Evolutionary conservation across 2,329 filamentous ascomycete genomes (phyloP).

Genomic region (Cadophora sp.): DNA sequence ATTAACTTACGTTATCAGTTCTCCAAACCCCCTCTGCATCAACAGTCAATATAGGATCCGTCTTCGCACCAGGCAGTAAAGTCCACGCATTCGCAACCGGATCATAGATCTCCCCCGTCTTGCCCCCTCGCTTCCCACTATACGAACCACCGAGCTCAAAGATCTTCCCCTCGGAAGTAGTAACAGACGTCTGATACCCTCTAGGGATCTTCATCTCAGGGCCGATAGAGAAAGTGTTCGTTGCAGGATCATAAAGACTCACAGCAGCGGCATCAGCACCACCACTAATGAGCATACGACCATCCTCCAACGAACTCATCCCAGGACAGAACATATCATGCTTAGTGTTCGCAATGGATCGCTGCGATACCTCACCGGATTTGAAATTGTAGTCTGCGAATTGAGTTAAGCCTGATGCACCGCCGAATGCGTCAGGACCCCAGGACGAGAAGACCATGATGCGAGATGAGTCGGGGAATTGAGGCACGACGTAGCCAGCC

Average conservation of each 20-base stretch:
- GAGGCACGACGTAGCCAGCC: slow-evolving; percentile 15
- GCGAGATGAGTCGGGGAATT: slow-evolving; percentile 9
- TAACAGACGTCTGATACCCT: slow-evolving; percentile 23
- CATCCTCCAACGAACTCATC: slow-evolving; percentile 29
- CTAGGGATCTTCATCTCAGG: slow-evolving; percentile 21
- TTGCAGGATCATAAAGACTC: slow-evolving; percentile 27
- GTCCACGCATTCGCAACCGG: slow-evolving; percentile 55
- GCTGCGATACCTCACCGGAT: slow-evolving; percentile 2
- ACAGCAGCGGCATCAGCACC: slow-evolving; percentile 27
- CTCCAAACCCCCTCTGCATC: slow-evolving; percentile 15
- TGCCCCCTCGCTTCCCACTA: slow-evolving; percentile 14
- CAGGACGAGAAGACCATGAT: slow-evolving; percentile 20
- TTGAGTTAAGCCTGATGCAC: slow-evolving; percentile 6
- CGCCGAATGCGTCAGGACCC: slow-evolving; percentile 13
- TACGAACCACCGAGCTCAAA: slow-evolving; percentile 25
- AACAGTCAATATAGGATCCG: slow-evolving; percentile 57
- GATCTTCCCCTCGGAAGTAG: slow-evolving; percentile 20
- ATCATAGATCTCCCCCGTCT: slow-evolving; percentile 54
- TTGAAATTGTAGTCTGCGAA: slow-evolving; percentile 19
- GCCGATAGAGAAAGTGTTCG: slow-evolving; percentile 9
- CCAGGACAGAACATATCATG: slow-evolving; percentile 39
- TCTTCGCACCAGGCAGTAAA: slow-evolving; percentile 50
- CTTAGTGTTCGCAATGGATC: slow-evolving; percentile 21
- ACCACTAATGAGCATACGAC: slow-evolving; percentile 27
- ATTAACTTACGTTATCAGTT: slow-evolving; percentile 12